Conservation (phyloP, 768 basidiomycete genomes). For the Lactarius pseudohatsudake region DNA sequence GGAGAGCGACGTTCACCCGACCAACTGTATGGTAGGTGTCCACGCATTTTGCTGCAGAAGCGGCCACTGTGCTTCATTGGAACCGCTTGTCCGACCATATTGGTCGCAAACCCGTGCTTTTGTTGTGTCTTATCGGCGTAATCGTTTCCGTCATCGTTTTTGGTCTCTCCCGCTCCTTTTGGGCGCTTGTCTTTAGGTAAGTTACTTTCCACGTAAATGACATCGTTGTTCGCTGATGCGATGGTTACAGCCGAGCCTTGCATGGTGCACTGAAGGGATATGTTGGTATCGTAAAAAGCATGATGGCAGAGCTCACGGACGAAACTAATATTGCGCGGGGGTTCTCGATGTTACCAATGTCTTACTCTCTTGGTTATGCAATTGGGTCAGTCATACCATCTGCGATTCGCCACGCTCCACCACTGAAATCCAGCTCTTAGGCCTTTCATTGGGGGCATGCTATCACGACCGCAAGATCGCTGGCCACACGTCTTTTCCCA, state of each 20-base stretch:
- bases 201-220: not conserved
- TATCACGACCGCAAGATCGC: conserved; percentile 30
- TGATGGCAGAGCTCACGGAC: not conserved
- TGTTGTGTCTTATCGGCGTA: not conserved
- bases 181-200: not conserved
- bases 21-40: not conserved
- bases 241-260: not conserved
- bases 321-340: not conserved
- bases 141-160: not conserved
- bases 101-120: not conserved
- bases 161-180: not conserved
- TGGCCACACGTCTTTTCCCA: conserved; percentile 26
- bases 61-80: not conserved
- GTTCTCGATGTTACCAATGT: not conserved
- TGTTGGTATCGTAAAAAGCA: not conserved
- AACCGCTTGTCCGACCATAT: not conserved
- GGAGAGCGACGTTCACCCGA: not conserved
- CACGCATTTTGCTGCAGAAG: not conserved
- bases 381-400: not conserved
- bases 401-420: not conserved
- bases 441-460: conserved; percentile 20
- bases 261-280: not conserved
- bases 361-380: not conserved
- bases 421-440: no score
- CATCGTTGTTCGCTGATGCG: not conserved